phyloP scores from a whole-genome alignment of 345 rosid genomes.

The Carallia pectinifolia region DNA sequence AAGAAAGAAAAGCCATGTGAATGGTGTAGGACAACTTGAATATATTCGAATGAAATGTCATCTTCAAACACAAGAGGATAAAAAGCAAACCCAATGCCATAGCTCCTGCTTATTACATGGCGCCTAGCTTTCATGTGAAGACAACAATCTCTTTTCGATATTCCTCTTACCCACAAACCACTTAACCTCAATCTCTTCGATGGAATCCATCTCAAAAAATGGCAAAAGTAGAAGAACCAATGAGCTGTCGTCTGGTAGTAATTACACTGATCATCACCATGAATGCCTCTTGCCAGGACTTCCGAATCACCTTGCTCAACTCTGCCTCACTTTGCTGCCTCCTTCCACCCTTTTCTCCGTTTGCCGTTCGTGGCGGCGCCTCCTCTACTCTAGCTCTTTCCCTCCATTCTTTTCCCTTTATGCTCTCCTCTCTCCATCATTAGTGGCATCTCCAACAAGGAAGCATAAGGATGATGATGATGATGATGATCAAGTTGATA shows the following conservation, averaged over 20 bases:
- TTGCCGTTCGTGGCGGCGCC: slow-evolving; percentile 51
- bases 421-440: slow-evolving; percentile 30
- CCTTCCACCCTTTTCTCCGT: slow-evolving; percentile 49
- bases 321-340: slow-evolving; percentile 35
- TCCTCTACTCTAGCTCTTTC: slow-evolving; percentile 45
- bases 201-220: slow-evolving; percentile 1
- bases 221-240: not conserved
- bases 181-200: not conserved
- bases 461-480: not conserved
- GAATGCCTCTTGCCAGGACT: slow-evolving; percentile 38
- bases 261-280: not conserved
- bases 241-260: not conserved
- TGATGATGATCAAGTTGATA: not conserved
- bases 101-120: too few relatives aligned
- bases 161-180: not conserved
- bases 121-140: too few relatives aligned
- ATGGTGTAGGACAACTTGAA: too few relatives aligned
- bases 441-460: not conserved
- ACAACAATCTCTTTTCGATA: not conserved
- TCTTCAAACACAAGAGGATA: too few relatives aligned
- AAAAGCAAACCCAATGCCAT: too few relatives aligned
- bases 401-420: slow-evolving; percentile 47
- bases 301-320: slow-evolving; percentile 47
- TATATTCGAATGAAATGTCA: too few relatives aligned
- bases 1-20: too few relatives aligned